These are phyloP conservation scores for Penicillium angulare DNA, from an alignment of 495 filamentous ascomycete genomes.

Conservation along the genomic window DNA sequence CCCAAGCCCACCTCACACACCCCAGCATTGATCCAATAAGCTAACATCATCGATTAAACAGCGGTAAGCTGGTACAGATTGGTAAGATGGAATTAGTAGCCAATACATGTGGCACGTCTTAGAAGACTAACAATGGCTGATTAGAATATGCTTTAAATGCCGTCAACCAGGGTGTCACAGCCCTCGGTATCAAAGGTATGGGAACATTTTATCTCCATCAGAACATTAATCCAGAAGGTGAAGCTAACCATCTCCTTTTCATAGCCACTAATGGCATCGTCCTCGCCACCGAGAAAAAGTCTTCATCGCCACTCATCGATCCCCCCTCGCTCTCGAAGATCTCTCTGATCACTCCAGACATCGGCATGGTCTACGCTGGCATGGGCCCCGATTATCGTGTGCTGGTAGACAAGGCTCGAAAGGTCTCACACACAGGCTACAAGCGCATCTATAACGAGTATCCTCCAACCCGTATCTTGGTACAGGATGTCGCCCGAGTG, in stretches of 20 bases:
- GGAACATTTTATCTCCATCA: not conserved
- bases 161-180: slow-evolving; percentile 98
- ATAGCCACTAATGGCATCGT: slow-evolving; percentile 97
- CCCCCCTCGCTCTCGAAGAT: slow-evolving; percentile 94
- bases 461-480: slow-evolving; percentile 95
- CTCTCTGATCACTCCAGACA: slow-evolving; percentile 95
- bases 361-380: slow-evolving; percentile 99
- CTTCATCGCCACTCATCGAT: slow-evolving; percentile 91
- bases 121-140: slow-evolving; percentile 3
- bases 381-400: slow-evolving; percentile 99
- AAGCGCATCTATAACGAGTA: slow-evolving; percentile 99
- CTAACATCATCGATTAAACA: slow-evolving; percentile 40
- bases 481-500: slow-evolving; percentile 95
- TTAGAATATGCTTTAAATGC: slow-evolving; percentile 98
- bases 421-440: slow-evolving; percentile 98
- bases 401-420: slow-evolving; percentile 94
- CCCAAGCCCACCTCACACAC: slow-evolving; percentile 13
- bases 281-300: slow-evolving; percentile 99
- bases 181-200: slow-evolving; percentile 94
- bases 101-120: not conserved
- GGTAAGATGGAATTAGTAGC: slow-evolving; percentile 38
- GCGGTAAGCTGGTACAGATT: slow-evolving; percentile 86
- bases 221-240: not conserved
- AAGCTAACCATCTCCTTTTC: not conserved
- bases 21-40: slow-evolving; percentile 43